These are phyloP conservation scores for Diaporthe sp. DNA, from an alignment of 2,329 filamentous ascomycete species.

Conservation along the genomic window DNA sequence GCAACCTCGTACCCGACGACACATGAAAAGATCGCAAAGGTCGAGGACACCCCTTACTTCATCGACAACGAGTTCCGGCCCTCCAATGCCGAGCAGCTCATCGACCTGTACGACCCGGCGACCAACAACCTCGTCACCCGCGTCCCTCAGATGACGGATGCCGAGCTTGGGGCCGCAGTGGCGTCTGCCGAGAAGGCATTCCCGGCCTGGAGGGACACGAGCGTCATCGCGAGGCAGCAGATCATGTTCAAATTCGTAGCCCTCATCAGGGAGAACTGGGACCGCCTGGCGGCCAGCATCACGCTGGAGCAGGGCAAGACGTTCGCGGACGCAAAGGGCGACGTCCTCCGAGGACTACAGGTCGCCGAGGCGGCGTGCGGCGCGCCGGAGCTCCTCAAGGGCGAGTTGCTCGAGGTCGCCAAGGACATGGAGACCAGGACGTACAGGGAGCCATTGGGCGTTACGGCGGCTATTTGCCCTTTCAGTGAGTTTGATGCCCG, in stretches of 20 bases:
- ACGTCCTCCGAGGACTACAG: slow-evolving; percentile 84
- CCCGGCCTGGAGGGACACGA: slow-evolving; percentile 77
- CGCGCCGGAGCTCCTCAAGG: slow-evolving; percentile 84
- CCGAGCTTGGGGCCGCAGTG: slow-evolving; percentile 79
- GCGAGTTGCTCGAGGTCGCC: slow-evolving; percentile 84
- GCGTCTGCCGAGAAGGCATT: slow-evolving; percentile 82
- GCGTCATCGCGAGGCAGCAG: slow-evolving; percentile 79
- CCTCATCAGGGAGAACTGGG: slow-evolving; percentile 86
- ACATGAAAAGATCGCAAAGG: slow-evolving; percentile 76
- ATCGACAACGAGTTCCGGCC: slow-evolving; percentile 81
- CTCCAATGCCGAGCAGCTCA: slow-evolving; percentile 77
- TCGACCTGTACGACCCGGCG: slow-evolving; percentile 84
- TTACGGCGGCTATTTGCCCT: slow-evolving; percentile 86
- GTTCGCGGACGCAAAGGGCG: slow-evolving; percentile 83
- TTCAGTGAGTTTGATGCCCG: slow-evolving; percentile 70
- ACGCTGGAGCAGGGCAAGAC: slow-evolving; percentile 92
- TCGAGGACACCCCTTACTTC: slow-evolving; percentile 82
- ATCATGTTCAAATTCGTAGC: slow-evolving; percentile 89
- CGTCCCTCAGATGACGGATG: slow-evolving; percentile 83
- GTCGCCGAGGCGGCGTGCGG: slow-evolving; percentile 86
- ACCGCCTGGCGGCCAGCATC: slow-evolving; percentile 84
- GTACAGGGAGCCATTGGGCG: slow-evolving; percentile 84
- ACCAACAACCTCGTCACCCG: slow-evolving; percentile 88
- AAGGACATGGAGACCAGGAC: slow-evolving; percentile 91
- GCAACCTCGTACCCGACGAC: slow-evolving; percentile 73